phyloP scores from a whole-genome alignment of 352 stramenopile species.

The Phytopythium montanum region DNA sequence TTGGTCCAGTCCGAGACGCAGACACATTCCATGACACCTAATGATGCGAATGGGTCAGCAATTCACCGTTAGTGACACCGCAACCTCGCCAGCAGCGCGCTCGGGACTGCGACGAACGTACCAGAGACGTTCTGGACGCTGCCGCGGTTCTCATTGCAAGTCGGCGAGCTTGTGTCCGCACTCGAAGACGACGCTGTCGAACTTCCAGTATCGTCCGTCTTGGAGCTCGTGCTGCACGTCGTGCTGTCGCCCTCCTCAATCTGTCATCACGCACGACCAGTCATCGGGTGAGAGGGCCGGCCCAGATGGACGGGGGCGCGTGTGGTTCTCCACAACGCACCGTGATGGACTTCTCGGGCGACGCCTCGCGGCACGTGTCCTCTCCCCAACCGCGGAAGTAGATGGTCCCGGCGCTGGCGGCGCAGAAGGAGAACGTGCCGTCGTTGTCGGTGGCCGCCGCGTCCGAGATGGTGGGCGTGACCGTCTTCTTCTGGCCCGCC shows the following conservation, averaged over 20 bases:
- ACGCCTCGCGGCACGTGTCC: slow-evolving; percentile 48
- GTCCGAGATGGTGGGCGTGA: slow-evolving; percentile 40
- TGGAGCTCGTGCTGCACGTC: slow-evolving; percentile 19
- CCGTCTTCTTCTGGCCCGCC: slow-evolving; percentile 59
- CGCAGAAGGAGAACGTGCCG: slow-evolving; percentile 59
- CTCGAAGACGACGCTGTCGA: slow-evolving; percentile 12
- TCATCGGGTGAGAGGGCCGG: not conserved
- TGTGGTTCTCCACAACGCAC: no score
- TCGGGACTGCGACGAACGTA: not conserved
- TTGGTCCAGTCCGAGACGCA: slow-evolving; percentile 62
- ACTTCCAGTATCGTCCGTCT: slow-evolving; percentile 9
- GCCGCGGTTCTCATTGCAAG: slow-evolving; percentile 53
- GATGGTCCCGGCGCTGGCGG: slow-evolving; percentile 43
- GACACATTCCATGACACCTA: slow-evolving; percentile 29
- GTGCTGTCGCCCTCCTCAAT: slow-evolving; percentile 21
- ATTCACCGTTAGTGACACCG: not conserved
- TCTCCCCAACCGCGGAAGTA: slow-evolving; percentile 57
- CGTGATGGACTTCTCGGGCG: slow-evolving; percentile 37
- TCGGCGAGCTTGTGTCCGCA: slow-evolving; percentile 19
- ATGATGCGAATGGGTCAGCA: not conserved
- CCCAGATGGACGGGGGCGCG: not conserved
- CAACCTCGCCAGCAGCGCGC: not conserved
- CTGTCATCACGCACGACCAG: slow-evolving; percentile 8
- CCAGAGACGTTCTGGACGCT: slow-evolving; percentile 34
- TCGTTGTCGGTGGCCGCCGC: slow-evolving; percentile 28